Evolutionary conservation across 345 rosid species (phyloP).

Genomic region (Lepidium didymum): DNA sequence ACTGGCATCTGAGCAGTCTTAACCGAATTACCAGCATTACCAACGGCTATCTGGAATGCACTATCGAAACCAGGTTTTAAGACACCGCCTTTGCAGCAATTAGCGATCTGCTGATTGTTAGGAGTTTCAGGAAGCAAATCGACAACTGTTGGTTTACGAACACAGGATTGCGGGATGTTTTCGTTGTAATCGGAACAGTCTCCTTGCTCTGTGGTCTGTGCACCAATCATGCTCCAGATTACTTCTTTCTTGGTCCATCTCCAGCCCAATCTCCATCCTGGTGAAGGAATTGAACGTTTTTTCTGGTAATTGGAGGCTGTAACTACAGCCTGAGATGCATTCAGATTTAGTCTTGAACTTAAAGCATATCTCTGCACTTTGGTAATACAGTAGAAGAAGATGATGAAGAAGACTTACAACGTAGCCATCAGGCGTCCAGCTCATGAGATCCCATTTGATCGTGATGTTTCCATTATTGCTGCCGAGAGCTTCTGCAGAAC

Average conservation of each 20-base stretch:
- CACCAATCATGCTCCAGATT: constrained; percentile 52
- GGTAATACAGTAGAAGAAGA: background rate
- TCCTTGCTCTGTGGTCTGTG: constrained; percentile 48
- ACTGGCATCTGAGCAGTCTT: constrained; percentile 41
- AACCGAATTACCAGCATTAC: constrained; percentile 38
- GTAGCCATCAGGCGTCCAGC: constrained; percentile 91
- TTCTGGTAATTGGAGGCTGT: constrained; percentile 67
- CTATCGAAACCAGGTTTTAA: constrained; percentile 42
- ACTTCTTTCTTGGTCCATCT: constrained; percentile 56
- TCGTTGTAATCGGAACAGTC: constrained; percentile 52
- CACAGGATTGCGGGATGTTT: constrained; percentile 43
- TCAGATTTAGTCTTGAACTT: background rate
- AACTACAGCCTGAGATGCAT: constrained; percentile 53
- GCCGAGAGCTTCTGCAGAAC: constrained; percentile 35
- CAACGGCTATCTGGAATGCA: constrained; percentile 52
- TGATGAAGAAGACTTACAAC: constrained; percentile 45
- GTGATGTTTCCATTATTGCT: constrained; percentile 63
- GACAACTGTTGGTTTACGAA: constrained; percentile 39
- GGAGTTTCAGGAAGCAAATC: constrained; percentile 51
- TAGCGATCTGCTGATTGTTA: constrained; percentile 46
- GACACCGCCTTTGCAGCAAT: constrained; percentile 69
- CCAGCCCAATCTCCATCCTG: constrained; percentile 68
- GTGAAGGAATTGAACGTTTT: constrained; percentile 54
- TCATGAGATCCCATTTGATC: constrained; percentile 79
- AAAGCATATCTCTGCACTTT: background rate